Evolutionary conservation across 139 green algal genomes (phyloP).

Genomic region (Tetratostichococcus sp.): DNA sequence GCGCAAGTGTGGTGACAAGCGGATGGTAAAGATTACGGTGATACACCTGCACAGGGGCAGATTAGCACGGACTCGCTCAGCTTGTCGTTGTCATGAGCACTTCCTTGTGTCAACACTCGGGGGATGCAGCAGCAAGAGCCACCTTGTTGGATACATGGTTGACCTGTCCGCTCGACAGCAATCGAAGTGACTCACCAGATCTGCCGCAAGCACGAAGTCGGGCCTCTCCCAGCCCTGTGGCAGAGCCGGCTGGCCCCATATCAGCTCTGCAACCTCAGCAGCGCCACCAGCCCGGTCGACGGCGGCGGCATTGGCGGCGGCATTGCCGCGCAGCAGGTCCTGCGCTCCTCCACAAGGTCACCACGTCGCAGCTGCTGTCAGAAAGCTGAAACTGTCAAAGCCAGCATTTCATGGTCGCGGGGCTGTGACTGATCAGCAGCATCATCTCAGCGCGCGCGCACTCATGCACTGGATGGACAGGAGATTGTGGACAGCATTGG

Average conservation of each 20-base stretch:
- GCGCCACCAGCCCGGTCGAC: background rate
- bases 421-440: background rate
- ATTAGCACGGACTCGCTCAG: too few relatives aligned
- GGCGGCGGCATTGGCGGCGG: constrained; percentile 6
- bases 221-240: background rate
- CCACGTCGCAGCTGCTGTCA: too few relatives aligned
- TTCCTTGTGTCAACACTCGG: too few relatives aligned
- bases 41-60: constrained; percentile 18
- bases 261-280: background rate
- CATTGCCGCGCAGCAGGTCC: constrained; percentile 7
- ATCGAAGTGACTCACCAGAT: background rate
- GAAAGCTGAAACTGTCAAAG: too few relatives aligned
- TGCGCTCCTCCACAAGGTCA: too few relatives aligned
- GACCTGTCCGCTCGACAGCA: too few relatives aligned
- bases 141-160: too few relatives aligned
- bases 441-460: background rate
- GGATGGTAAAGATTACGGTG: constrained; percentile 22
- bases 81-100: too few relatives aligned
- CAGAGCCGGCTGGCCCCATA: background rate
- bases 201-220: background rate
- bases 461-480: too few relatives aligned
- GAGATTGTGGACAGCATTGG: too few relatives aligned
- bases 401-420: background rate
- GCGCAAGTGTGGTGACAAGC: constrained; percentile 16
- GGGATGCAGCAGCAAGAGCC: too few relatives aligned